Conservation (phyloP, 2,329 filamentous ascomycete species). For the Thielaviopsis populi region DNA sequence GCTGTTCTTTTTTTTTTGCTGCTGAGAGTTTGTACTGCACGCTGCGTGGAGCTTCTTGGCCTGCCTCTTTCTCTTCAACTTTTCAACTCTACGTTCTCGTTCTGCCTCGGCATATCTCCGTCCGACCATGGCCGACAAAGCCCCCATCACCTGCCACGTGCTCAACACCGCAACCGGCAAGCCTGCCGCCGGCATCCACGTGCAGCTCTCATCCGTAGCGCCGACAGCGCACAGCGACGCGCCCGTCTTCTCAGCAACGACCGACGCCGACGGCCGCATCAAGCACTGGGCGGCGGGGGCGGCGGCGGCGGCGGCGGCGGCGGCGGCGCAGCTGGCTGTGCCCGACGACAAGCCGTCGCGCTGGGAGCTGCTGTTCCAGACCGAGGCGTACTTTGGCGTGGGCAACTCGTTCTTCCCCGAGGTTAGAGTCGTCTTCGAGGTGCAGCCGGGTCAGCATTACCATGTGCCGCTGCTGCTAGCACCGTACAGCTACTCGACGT, state of each 20-base stretch:
- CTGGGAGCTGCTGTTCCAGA: conserved; percentile 61
- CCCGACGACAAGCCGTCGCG: conserved; percentile 28
- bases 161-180: conserved; percentile 65
- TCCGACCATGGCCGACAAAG: conserved; percentile 27
- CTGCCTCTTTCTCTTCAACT: neutral
- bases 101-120: neutral
- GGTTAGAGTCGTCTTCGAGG: conserved; percentile 39
- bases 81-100: neutral
- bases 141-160: conserved; percentile 72
- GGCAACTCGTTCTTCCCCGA: conserved; percentile 47
- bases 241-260: conserved; percentile 45
- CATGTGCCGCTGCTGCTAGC: conserved; percentile 66
- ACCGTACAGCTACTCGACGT: conserved; percentile 70
- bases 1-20: too few species aligned
- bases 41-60: too few species aligned
- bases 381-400: conserved; percentile 53
- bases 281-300: conserved; percentile 41
- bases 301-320: neutral
- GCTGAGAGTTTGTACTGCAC: too few species aligned
- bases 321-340: neutral
- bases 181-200: conserved; percentile 50
- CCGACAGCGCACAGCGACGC: conserved; percentile 23
- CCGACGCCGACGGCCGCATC: conserved; percentile 64
- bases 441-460: conserved; percentile 49
- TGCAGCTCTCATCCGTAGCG: conserved; percentile 38